phyloP scores from a whole-genome alignment of 2,329 filamentous ascomycete genomes.

The Paecilomyces formosus region DNA sequence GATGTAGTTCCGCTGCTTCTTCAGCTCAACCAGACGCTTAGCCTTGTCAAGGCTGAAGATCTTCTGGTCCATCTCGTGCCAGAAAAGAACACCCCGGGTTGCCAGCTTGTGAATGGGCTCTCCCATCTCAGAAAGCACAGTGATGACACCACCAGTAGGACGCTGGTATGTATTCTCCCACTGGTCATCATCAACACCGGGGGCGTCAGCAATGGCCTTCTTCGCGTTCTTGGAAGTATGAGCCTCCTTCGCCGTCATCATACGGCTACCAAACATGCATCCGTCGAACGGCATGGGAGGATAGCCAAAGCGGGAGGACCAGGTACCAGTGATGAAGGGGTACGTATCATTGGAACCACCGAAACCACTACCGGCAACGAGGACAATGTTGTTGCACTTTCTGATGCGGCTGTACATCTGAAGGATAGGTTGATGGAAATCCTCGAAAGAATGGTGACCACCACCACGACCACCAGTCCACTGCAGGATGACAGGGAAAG shows the following conservation, averaged over 20 bases:
- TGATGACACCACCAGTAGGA: conserved; percentile 86
- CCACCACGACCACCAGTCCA: conserved; percentile 94
- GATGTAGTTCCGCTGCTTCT: conserved; percentile 83
- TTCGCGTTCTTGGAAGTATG: conserved; percentile 83
- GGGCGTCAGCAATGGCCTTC: conserved; percentile 79
- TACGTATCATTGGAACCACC: conserved; percentile 86
- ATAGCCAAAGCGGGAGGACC: conserved; percentile 81
- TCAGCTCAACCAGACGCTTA: conserved; percentile 79
- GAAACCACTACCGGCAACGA: conserved; percentile 87
- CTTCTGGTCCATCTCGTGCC: conserved; percentile 98
- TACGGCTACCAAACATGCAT: conserved; percentile 80
- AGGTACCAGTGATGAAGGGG: conserved; percentile 81
- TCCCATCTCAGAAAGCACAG: conserved; percentile 96
- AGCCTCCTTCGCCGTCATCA: conserved; percentile 92
- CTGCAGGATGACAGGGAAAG: conserved; percentile 85
- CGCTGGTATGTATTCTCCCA: conserved; percentile 96
- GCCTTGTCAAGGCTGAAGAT: conserved; percentile 96
- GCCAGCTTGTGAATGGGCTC: conserved; percentile 99
- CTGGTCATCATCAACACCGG: conserved; percentile 69
- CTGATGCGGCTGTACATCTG: conserved; percentile 87
- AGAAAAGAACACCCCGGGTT: conserved; percentile 90
- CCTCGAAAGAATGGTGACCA: conserved; percentile 90
- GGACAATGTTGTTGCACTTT: conserved; percentile 75
- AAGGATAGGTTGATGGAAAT: conserved; percentile 87
- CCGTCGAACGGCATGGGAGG: conserved; percentile 93